These are phyloP conservation scores for Fusarium guadeloupense DNA, from an alignment of 2,329 filamentous ascomycete species.

Conservation along the genomic window DNA sequence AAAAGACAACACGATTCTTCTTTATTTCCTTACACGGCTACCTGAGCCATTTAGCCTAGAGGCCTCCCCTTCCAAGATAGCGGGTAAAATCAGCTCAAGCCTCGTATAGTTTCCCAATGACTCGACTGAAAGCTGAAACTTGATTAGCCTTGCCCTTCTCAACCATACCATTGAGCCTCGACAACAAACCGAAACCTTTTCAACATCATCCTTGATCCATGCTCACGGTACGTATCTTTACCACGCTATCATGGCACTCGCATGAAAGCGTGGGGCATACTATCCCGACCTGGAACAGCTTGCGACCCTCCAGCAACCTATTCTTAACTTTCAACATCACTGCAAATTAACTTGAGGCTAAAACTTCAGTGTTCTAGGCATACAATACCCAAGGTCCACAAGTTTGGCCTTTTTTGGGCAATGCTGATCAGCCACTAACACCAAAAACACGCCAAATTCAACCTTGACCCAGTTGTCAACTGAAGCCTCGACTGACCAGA, in stretches of 20 bases:
- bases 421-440: constrained; percentile 2
- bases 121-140: constrained; percentile 40
- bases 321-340: constrained; percentile 29
- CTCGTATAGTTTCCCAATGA: constrained; percentile 21
- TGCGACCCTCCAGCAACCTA: constrained; percentile 28
- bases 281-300: constrained; percentile 37
- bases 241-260: constrained; percentile 29
- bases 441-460: constrained; percentile 1
- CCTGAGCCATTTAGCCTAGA: constrained; percentile 27
- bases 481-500: constrained; percentile 20
- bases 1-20: constrained; percentile 9
- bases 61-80: constrained; percentile 10
- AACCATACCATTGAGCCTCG: constrained; percentile 21
- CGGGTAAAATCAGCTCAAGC: constrained; percentile 35
- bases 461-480: constrained; percentile 12
- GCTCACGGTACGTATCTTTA: constrained; percentile 8
- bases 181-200: constrained; percentile 14
- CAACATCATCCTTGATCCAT: background rate
- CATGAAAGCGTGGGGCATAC: constrained; percentile 37
- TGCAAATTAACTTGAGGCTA: constrained; percentile 28
- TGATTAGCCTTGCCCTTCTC: constrained; percentile 20
- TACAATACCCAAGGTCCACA: constrained; percentile 15
- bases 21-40: constrained; percentile 4
- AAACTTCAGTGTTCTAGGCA: constrained; percentile 18
- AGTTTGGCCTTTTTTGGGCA: constrained; percentile 5